These are phyloP conservation scores for Solanum medicagineum DNA, from an alignment of 257 asterid species.

Conservation along the genomic window DNA sequence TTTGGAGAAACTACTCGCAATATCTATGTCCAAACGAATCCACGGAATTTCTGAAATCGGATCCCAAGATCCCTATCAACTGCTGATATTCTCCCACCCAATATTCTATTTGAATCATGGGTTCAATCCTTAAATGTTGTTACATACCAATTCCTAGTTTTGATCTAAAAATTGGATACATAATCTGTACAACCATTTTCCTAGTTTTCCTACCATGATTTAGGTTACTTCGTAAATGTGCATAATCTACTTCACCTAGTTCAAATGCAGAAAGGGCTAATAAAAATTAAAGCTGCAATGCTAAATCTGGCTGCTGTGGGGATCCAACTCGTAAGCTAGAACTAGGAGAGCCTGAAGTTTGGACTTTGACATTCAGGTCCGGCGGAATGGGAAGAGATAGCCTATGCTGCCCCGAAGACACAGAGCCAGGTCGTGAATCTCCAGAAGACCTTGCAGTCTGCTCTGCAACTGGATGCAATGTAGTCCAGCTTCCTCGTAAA, in stretches of 20 bases:
- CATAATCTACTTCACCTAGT: not conserved
- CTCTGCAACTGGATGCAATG: not conserved
- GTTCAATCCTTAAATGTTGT: not conserved
- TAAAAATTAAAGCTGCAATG: constrained; percentile 59
- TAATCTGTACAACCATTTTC: constrained; percentile 39
- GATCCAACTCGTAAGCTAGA: constrained; percentile 70
- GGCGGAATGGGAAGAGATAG: constrained; percentile 25
- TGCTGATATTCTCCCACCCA: not conserved
- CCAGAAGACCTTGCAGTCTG: constrained; percentile 19
- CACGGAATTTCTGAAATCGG: too few species aligned
- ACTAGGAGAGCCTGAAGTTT: constrained; percentile 48
- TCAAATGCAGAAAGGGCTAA: not conserved
- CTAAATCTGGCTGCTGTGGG: constrained; percentile 87
- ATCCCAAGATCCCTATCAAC: too few species aligned
- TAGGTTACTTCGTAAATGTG: not conserved
- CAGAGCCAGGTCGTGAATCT: constrained; percentile 8
- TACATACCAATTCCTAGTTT: constrained; percentile 16
- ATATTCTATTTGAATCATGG: not conserved
- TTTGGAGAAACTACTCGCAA: too few species aligned
- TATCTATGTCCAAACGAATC: too few species aligned
- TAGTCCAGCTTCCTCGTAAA: constrained; percentile 3
- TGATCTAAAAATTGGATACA: constrained; percentile 34
- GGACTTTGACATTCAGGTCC: constrained; percentile 53
- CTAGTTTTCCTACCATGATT: constrained; percentile 2
- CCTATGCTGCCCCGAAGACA: not conserved